Base-by-base conservation (phyloP, 208 protist genomes). In the Lotmaria passim region DNA sequence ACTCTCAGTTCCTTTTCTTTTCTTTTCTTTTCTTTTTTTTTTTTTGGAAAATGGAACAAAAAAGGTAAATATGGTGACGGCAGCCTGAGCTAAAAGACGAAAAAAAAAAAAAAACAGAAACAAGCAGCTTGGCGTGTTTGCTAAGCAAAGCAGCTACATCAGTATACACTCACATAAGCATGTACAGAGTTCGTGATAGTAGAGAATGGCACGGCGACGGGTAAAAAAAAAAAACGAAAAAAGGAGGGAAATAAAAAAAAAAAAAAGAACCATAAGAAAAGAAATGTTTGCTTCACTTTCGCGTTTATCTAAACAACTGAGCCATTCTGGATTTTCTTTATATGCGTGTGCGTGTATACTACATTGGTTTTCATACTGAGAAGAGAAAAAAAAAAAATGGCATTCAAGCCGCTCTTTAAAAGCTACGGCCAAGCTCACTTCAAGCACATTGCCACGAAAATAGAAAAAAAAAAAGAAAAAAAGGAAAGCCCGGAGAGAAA, bases 101-200 rank as follows among this genome's bases (percentile, higher is more conserved):
- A 66, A 52, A 57, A 57, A 59, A 63, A 44, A 48, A 60, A 66
- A 52, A 57, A 57, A 59, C 15, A 53, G 39, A 36, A 61, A 46
- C 19, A 61, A 61, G 39, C 28, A 61, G 39, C 8, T 48, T 48
- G 7, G 26, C 7, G 5, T 19, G 50, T 23, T 23, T 14, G 50
- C 23, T 6, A 31, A 34, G 55, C 50, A 28, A 38, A 39, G 52
- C 52, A 43, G 33, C 52, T 43, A 58, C 52, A 57, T 26, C n/a
- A 15, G 24, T 30, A 48, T 17, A 31, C 26, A 47, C 23, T 48
- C 23, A 59, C 26, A 47, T 21, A 60, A 30, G 34, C 36, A 71
- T 38, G 30, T 43, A 41, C 0, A 70, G 19, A 7, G 11, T 15
- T 46, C 47, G n/a, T n/a, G n/a, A 36, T 47, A 28, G 33, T 51